Conservation (phyloP, 1,284 basidiomycete genomes). For the Trichosporon asahii region DNA sequence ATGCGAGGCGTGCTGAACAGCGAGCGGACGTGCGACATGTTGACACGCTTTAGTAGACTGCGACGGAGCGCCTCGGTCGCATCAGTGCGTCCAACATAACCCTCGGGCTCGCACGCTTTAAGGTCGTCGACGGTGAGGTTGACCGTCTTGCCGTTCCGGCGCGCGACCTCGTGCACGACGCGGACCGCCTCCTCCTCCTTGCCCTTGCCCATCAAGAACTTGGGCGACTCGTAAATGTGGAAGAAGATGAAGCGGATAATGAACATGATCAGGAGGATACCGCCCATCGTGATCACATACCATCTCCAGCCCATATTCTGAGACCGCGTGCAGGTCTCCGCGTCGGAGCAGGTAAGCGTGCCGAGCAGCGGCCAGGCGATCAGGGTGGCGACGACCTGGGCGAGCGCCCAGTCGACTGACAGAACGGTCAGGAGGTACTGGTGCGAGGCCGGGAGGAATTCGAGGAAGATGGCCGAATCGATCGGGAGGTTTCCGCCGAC, state of each 20-base stretch:
- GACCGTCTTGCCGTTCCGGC: conserved; percentile 57
- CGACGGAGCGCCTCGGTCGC: conserved; percentile 30
- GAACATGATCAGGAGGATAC: conserved; percentile 54
- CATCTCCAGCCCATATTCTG: conserved; percentile 52
- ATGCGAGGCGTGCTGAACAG: conserved; percentile 58
- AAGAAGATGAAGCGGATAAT: conserved; percentile 45
- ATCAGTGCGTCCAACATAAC: conserved; percentile 21
- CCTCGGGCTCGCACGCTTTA: conserved; percentile 39
- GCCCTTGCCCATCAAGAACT: conserved; percentile 56
- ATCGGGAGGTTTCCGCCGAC: conserved; percentile 62
- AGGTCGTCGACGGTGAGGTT: conserved; percentile 57
- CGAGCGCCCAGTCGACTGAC: conserved; percentile 66
- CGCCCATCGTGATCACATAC: conserved; percentile 58
- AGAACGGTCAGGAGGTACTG: conserved; percentile 62
- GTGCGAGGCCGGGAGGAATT: conserved; percentile 57
- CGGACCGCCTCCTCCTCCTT: conserved; percentile 60
- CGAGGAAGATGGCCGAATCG: conserved; percentile 60
- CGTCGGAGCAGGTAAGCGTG: conserved; percentile 21
- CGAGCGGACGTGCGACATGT: conserved; percentile 56
- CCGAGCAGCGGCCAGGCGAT: conserved; percentile 40
- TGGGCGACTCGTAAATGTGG: conserved; percentile 60
- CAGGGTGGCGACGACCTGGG: conserved; percentile 43
- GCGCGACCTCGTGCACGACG: conserved; percentile 55
- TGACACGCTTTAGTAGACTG: conserved; percentile 53
- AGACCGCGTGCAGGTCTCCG: conserved; percentile 23